phyloP scores from a whole-genome alignment of 139 green algal species.

The Coelastrella sp. region DNA sequence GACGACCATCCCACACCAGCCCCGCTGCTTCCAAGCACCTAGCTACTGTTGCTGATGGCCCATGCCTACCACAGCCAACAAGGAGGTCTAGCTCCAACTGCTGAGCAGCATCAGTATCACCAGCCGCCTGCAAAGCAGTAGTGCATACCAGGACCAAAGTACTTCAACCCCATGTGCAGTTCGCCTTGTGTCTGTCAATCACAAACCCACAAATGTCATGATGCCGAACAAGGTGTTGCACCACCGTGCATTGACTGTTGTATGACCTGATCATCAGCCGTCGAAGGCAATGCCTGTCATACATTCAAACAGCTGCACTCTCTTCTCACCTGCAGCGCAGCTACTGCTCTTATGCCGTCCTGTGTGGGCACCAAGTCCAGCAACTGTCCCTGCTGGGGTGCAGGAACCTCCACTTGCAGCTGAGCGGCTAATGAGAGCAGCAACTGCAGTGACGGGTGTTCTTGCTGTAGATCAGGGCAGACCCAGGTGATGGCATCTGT shows the following conservation, averaged over 20 bases:
- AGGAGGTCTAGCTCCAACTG: constrained; percentile 64
- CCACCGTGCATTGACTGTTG: no score
- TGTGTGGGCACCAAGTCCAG: constrained; percentile 23
- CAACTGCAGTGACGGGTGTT: constrained; percentile 43
- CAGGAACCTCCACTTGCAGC: constrained; percentile 39
- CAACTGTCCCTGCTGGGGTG: constrained; percentile 21
- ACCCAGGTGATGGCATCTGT: constrained; percentile 50
- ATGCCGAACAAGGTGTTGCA: no score
- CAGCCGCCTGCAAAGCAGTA: constrained; percentile 23
- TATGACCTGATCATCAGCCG: no score
- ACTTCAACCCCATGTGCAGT: not conserved
- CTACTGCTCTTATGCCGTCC: constrained; percentile 26
- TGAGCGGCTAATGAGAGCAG: constrained; percentile 45
- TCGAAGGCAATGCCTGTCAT: no score
- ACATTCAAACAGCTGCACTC: no score
- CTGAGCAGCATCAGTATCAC: constrained; percentile 7
- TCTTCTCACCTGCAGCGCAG: constrained; percentile 19
- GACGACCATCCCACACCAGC: constrained; percentile 77
- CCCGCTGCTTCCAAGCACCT: constrained; percentile 60
- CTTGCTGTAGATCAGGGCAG: not conserved
- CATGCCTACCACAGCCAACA: constrained; percentile 56
- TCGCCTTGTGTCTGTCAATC: no score
- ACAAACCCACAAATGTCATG: no score
- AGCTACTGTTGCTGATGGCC: constrained; percentile 58
- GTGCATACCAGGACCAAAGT: not conserved